A percentile compares a stretch with the other conserved stretches of the same genome.
Conservation (phyloP, 164 flowering plant genomes). For the Stephania yunnanensis region DNA sequence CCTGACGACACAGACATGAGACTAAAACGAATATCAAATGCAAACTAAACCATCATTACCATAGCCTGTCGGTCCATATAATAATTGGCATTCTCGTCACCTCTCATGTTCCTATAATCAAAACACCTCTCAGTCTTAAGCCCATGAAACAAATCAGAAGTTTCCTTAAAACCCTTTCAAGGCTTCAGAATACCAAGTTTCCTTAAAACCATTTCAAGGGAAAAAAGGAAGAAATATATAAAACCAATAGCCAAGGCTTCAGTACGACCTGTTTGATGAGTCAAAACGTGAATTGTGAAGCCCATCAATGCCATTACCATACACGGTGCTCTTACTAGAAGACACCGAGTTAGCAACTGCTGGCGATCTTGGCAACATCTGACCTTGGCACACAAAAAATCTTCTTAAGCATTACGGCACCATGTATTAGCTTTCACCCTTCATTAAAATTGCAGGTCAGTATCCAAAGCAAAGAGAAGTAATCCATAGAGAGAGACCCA, state of each 20-base stretch:
- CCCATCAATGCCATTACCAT: conserved; percentile 22
- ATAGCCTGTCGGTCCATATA: conserved; percentile 40
- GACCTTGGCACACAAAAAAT: conserved; percentile 1
- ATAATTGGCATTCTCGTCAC: conserved; percentile 25
- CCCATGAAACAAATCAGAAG: conserved; percentile 24
- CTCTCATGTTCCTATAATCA: conserved; percentile 27
- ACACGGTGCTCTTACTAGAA: conserved; percentile 23
- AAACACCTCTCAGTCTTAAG: conserved; percentile 23
- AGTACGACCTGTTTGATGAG: conserved; percentile 33
- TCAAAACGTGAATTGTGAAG: conserved; percentile 25
- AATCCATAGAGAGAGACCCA: too few species aligned
- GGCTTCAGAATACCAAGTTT: background rate
- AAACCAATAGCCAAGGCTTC: too few species aligned
- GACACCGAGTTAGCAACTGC: conserved; percentile 23
- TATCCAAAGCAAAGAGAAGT: too few species aligned
- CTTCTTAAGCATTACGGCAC: conserved; percentile 11
- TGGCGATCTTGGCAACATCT: conserved; percentile 17
- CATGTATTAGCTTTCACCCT: background rate
- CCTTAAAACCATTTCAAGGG: conserved; percentile 5
- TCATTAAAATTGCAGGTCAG: too few species aligned
- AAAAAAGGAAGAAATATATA: background rate
- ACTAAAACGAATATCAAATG: background rate
- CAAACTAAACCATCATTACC: conserved; percentile 30
- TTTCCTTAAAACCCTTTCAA: conserved; percentile 3
- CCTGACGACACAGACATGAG: background rate